phyloP scores from a whole-genome alignment of 768 basidiomycete species.

The Leccinellum rugosiceps region DNA sequence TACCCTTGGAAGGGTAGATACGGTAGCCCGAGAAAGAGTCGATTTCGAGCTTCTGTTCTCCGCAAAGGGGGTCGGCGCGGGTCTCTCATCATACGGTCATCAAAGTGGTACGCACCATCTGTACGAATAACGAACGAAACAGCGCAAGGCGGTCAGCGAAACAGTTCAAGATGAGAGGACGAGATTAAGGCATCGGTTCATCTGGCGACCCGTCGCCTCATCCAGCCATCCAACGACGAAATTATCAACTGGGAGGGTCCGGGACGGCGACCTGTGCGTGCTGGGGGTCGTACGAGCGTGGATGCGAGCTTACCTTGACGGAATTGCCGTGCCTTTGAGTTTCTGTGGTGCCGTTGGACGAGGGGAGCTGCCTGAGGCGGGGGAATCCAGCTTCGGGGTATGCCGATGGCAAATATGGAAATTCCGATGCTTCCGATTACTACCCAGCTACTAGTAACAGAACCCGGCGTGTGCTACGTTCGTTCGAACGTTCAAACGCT shows the following conservation, averaged over 20 bases:
- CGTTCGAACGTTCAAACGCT: no score
- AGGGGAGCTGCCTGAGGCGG: constrained; percentile 18
- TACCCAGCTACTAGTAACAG: no score
- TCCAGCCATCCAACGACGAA: constrained; percentile 37
- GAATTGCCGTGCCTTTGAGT: constrained; percentile 36
- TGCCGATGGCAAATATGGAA: constrained; percentile 19
- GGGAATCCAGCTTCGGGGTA: constrained; percentile 26
- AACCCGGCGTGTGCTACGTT: no score
- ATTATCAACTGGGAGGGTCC: constrained; percentile 4
- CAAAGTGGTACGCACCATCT: constrained; percentile 25
- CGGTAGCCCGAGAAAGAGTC: constrained; percentile 97
- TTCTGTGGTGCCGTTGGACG: constrained; percentile 15
- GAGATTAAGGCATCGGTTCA: constrained; percentile 31
- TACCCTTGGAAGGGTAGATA: constrained; percentile 98
- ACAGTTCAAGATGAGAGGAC: constrained; percentile 6
- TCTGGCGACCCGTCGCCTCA: constrained; percentile 34
- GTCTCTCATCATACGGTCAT: background rate
- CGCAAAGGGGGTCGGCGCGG: background rate
- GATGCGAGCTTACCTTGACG: constrained; percentile 59
- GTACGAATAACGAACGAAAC: background rate
- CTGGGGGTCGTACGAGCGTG: constrained; percentile 17
- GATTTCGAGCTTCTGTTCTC: constrained; percentile 89
- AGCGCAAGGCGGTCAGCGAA: constrained; percentile 17
- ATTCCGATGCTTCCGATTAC: background rate
- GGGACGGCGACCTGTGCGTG: constrained; percentile 4